These are phyloP conservation scores for Crithidia fasciculata DNA, from an alignment of 208 protist genomes.

Conservation along the genomic window DNA sequence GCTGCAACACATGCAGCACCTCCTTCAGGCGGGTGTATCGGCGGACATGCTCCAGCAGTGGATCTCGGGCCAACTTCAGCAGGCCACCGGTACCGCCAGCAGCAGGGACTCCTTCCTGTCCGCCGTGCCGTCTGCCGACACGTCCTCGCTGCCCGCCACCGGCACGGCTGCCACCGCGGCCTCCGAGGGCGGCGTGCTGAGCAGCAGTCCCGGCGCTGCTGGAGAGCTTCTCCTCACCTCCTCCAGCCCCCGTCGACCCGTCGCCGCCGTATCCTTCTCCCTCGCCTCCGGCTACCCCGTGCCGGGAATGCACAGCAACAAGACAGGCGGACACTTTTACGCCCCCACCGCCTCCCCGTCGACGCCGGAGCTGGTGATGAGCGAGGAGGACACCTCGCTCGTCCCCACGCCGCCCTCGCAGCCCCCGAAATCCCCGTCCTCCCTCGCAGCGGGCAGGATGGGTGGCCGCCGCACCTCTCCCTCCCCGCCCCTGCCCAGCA, in stretches of 20 bases:
- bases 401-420: not conserved
- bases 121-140: not conserved
- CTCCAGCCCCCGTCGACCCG: slow-evolving; percentile 11
- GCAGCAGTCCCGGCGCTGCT: no score
- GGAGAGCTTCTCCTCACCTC: no score
- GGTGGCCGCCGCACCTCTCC: not conserved
- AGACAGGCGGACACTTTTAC: not conserved
- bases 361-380: not conserved
- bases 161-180: not conserved
- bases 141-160: not conserved
- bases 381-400: not conserved
- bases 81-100: not conserved
- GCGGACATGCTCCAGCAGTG: slow-evolving; percentile 28
- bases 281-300: not conserved
- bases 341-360: not conserved
- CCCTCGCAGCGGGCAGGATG: not conserved
- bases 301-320: not conserved
- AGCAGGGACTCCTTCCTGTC: not conserved
- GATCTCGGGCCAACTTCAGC: slow-evolving; percentile 23
- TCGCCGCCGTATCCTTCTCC: slow-evolving; percentile 21
- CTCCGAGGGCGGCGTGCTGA: no score
- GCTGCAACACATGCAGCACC: slow-evolving; percentile 28
- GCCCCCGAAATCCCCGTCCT: slow-evolving; percentile 4
- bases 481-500: not conserved
- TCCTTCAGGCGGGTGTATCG: slow-evolving; percentile 18